Base-by-base conservation (phyloP, 306 rosid species). In the Dalbergia oliveri region DNA sequence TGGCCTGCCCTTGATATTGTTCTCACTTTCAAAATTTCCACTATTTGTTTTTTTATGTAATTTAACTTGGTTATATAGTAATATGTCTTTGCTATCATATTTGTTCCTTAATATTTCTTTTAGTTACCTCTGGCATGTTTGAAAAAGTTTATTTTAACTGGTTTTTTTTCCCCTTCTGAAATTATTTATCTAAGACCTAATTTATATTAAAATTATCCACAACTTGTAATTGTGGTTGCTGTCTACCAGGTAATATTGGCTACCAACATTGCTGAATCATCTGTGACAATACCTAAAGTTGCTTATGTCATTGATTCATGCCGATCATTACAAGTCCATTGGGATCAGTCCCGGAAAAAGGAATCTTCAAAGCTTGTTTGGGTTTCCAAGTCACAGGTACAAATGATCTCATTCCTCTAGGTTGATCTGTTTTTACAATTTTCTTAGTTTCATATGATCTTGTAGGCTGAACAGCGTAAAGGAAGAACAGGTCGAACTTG, bases 401-500 rank as follows among this genome's bases (percentile, higher is more conserved):
- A 61, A 70, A 41, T 54, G 39, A n/a, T 79, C 65, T 62, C 50
- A 63, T 76, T 78, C 76, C 86, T 69, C 5, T 11, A 65, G 47
- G 67, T 57, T 69, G n/a, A 76, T 82, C 41, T 60, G 23, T 45
- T 69, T 43, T 65, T 54, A 54, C 47, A 59, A 7, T 57, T 73
- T 60, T 50, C 82, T 56, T 79, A 74, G 60, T 23, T 74, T 81
- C 44, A 53, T 61, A 9, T 60, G 73, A 51, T 86, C 67, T 79
- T 83, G 81, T 73, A 94, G 97, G 98, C 97, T 49, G 87, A 94
- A 13, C 98, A 92, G 79, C 97, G 98, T 15, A 88, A 53, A 82
- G 98, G 97, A 80, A 92, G 97, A 90, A 94, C 98, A 66, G 98
- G 98, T 64, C 89, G 97, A 90, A 94, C 98, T 64, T 94, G 98